Conservation (phyloP, 495 filamentous ascomycete genomes). For the Penicillium herquei region DNA sequence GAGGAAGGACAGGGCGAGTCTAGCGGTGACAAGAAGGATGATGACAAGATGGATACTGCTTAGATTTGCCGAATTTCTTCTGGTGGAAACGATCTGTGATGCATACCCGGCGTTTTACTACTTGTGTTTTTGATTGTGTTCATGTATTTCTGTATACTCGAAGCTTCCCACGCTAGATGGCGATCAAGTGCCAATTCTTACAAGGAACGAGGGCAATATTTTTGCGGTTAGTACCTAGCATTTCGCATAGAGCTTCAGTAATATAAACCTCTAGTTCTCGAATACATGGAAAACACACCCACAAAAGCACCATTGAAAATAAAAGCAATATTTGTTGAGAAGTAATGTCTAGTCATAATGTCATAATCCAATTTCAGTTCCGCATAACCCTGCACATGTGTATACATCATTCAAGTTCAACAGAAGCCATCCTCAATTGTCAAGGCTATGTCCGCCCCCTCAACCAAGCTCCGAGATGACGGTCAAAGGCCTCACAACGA, state of each 20-base stretch:
- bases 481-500: conserved; percentile 89
- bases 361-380: conserved; percentile 20
- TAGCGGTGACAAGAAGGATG: conserved; percentile 61
- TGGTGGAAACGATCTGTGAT: conserved; percentile 32
- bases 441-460: conserved; percentile 31
- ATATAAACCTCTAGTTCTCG: conserved; percentile 1
- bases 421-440: neutral
- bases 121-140: conserved; percentile 17
- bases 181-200: conserved; percentile 1
- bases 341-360: conserved; percentile 28
- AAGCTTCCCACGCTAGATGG: conserved; percentile 16
- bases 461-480: conserved; percentile 62
- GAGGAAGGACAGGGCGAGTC: conserved; percentile 79
- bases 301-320: neutral
- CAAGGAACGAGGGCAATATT: conserved; percentile 15
- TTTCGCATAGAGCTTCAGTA: conserved; percentile 18
- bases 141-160: conserved; percentile 28
- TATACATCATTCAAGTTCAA: neutral
- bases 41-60: conserved; percentile 76
- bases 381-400: neutral
- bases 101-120: conserved; percentile 47
- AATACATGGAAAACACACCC: conserved; percentile 9
- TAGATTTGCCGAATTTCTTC: conserved; percentile 20
- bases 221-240: conserved; percentile 18
- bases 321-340: conserved; percentile 1